Conservation (phyloP, 306 rosid species). For the apple (Malus domestica) region DNA sequence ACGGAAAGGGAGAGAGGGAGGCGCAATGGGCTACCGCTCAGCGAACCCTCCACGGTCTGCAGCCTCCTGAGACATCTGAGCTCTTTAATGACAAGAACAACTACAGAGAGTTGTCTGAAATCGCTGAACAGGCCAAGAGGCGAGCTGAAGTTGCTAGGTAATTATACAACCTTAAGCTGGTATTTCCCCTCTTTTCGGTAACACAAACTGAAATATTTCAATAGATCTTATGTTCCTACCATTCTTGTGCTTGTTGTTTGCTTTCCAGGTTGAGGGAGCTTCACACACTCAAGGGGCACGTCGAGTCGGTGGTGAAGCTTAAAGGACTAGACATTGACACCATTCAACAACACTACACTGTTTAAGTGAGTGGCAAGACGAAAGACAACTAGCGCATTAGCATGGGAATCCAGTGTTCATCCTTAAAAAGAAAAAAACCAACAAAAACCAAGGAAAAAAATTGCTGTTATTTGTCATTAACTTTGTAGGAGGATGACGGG, state of each 20-base stretch:
- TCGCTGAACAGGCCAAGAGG: conserved; percentile 73
- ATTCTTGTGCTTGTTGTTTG: neutral
- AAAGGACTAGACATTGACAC: conserved; percentile 89
- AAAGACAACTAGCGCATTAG: neutral
- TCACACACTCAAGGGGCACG: conserved; percentile 84
- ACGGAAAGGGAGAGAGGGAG: conserved; percentile 81
- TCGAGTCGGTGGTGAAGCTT: conserved; percentile 81
- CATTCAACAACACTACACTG: conserved; percentile 85
- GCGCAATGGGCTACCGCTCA: conserved; percentile 94
- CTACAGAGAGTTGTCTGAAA: conserved; percentile 59
- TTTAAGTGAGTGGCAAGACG: conserved; percentile 38
- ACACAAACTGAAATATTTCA: neutral
- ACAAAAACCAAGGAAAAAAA: neutral
- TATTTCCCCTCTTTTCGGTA: neutral
- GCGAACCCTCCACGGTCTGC: conserved; percentile 76
- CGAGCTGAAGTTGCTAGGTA: conserved; percentile 85
- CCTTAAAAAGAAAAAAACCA: neutral
- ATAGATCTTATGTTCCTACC: neutral
- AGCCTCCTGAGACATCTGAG: conserved; percentile 49
- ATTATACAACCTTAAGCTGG: neutral
- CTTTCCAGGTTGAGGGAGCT: conserved; percentile 74
- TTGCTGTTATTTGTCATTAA: neutral
- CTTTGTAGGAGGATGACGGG: conserved; percentile 24
- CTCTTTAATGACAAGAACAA: conserved; percentile 44
- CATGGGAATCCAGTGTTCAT: conserved; percentile 3